Evolutionary conservation across 2,329 filamentous ascomycete genomes (phyloP).

Genomic region (Fusarium sp.): DNA sequence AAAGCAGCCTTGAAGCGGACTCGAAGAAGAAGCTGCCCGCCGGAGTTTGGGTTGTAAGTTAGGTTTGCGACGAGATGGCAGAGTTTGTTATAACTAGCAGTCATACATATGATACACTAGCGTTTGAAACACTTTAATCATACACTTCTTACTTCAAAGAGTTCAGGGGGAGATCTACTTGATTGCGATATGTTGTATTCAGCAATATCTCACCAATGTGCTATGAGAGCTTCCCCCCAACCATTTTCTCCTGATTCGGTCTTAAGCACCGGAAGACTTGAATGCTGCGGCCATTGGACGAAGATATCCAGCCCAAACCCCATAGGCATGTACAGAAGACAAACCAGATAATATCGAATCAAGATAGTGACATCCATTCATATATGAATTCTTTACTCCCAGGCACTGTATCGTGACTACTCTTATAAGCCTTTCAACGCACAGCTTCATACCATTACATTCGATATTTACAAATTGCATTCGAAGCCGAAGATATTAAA

Average conservation of each 20-base stretch:
- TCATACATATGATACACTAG: neutral
- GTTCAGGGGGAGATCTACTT: neutral
- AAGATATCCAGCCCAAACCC: neutral
- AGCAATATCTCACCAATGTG: neutral
- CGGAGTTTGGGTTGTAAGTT: neutral
- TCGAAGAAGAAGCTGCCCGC: neutral
- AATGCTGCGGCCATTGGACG: neutral
- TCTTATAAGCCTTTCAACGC: neutral
- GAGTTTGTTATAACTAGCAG: neutral
- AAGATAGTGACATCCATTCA: neutral
- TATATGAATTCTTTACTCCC: neutral
- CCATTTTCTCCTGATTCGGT: neutral
- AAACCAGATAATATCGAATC: neutral
- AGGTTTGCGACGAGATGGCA: neutral
- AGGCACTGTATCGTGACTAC: neutral
- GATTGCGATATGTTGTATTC: neutral
- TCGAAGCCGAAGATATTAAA: accelerated
- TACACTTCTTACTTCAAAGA: neutral
- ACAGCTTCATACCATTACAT: neutral
- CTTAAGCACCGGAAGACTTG: neutral
- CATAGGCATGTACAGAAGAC: neutral
- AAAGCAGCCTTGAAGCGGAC: neutral
- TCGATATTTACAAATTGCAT: neutral
- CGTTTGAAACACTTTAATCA: neutral
- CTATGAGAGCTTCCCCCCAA: neutral